These are phyloP conservation scores for Polyporus tsugae DNA, from an alignment of 1,284 basidiomycete species.

Conservation along the genomic window DNA sequence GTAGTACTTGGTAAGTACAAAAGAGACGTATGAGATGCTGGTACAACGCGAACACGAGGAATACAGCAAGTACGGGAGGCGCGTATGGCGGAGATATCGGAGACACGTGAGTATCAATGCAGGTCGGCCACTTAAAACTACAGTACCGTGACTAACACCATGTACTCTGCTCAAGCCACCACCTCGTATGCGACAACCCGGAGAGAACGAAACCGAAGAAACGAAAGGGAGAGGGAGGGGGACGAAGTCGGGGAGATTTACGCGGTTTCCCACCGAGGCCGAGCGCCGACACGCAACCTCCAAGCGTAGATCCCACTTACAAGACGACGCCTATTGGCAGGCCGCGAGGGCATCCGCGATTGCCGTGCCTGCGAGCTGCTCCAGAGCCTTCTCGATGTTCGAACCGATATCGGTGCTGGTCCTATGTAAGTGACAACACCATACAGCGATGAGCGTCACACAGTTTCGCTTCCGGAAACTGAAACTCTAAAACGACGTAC, in stretches of 20 bases:
- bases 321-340: background rate
- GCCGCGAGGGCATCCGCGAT: background rate
- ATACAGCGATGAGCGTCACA: background rate
- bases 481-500: slow-evolving; percentile 36
- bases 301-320: background rate
- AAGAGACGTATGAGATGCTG: background rate
- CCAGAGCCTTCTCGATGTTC: slow-evolving; percentile 30
- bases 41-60: background rate
- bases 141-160: no score
- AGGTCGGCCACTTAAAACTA: no score
- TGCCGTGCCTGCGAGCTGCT: background rate
- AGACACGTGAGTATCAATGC: background rate
- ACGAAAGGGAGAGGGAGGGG: background rate
- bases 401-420: slow-evolving; percentile 28
- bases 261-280: no score
- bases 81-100: background rate
- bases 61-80: background rate
- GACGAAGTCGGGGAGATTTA: no score
- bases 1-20: background rate
- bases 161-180: background rate
- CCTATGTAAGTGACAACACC: slow-evolving; percentile 16
- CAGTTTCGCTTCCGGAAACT: background rate
- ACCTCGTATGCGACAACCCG: background rate
- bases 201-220: background rate
- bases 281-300: no score